Evolutionary conservation across 2,329 filamentous ascomycete species (phyloP).

Genomic region (Cladosporium sphaerospermum): DNA sequence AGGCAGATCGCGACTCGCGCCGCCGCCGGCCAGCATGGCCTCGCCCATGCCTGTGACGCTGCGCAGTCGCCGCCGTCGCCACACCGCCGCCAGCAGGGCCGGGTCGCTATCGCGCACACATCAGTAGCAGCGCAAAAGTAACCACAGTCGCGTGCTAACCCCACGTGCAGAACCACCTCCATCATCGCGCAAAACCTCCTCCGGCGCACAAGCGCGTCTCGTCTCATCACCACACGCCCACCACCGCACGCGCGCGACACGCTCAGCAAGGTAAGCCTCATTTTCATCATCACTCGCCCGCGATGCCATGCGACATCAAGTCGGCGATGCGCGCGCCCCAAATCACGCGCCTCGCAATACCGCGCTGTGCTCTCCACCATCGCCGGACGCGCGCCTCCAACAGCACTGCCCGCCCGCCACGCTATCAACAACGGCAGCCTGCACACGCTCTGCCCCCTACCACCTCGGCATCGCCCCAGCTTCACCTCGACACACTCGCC

Average conservation of each 20-base stretch:
- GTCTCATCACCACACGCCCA: not conserved
- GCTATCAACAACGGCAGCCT: conserved; percentile 10
- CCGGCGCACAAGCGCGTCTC: not conserved
- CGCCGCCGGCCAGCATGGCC: too few relatives aligned
- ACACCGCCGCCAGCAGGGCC: too few relatives aligned
- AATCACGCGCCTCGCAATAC: too few relatives aligned
- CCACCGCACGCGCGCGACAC: conserved; percentile 1
- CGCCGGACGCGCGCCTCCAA: too few relatives aligned
- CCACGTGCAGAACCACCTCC: not conserved
- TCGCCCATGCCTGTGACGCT: too few relatives aligned
- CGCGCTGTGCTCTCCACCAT: too few relatives aligned
- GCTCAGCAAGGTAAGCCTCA: conserved; percentile 6
- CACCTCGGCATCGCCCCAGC: conserved; percentile 1
- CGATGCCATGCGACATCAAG: conserved; percentile 1
- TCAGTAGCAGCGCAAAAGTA: too few relatives aligned
- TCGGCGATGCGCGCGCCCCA: not conserved
- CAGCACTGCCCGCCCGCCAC: conserved; percentile 2
- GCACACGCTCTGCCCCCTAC: conserved; percentile 5
- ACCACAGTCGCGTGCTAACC: conserved; percentile 2
- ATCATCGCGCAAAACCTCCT: not conserved
- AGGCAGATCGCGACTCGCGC: too few relatives aligned
- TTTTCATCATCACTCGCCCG: not conserved
- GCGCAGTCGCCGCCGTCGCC: too few relatives aligned
- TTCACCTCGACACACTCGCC: not conserved
- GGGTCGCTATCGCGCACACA: too few relatives aligned